Base-by-base conservation (phyloP, 2,329 filamentous ascomycete species). In the Cytospora paraplurivora region DNA sequence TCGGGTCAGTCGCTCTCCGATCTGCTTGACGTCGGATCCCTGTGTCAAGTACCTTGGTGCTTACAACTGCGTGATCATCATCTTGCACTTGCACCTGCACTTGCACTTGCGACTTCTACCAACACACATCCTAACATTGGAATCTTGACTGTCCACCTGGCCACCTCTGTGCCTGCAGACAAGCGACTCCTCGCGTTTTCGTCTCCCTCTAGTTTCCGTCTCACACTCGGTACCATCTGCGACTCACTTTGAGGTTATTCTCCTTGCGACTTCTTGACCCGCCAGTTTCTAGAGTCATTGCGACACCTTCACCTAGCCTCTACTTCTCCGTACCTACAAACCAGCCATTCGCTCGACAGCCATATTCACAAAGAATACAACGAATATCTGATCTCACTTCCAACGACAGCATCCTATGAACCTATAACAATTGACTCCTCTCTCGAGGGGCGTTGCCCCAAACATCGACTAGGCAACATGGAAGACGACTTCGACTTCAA, bases 401-500 rank as follows among this genome's bases (percentile, higher is more conserved):
- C 7, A 27, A 55, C 59, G 38, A 44, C 13, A 51, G 15, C 38
- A 54, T 64, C 62, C 59, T 60, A 66, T 66, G 64, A 64, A 49
- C 62, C 47, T 44, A 50, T 51, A 38, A 19, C 64, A 61, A 56
- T 41, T 50, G 37, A 13, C 37, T 58, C 10, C 53, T 58, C 57
- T 64, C 62, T 44, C 61, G 50, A 54, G 64, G 64, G 64, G 62
- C 58, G 21, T 44, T 44, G 62, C 64, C 62, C 64, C 64, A 44
- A 49, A 19, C 5, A 15, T 47, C 49, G 33, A 62, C 52, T 32
- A 50, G 34, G 59, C 64, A 52, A 57, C 27, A 66, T 66, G 64
- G 64, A 66, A 27, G 53, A 62, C 56, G 50, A 62, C 19, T 50
- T 50, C 13, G 21, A 50, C 21, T 19, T 38, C 32, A 55, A 63